Evolutionary conservation across 495 filamentous ascomycete species (phyloP), one percentile per base, ranked within the genome.

Genomic region (Aspergillus hancockii): DNA sequence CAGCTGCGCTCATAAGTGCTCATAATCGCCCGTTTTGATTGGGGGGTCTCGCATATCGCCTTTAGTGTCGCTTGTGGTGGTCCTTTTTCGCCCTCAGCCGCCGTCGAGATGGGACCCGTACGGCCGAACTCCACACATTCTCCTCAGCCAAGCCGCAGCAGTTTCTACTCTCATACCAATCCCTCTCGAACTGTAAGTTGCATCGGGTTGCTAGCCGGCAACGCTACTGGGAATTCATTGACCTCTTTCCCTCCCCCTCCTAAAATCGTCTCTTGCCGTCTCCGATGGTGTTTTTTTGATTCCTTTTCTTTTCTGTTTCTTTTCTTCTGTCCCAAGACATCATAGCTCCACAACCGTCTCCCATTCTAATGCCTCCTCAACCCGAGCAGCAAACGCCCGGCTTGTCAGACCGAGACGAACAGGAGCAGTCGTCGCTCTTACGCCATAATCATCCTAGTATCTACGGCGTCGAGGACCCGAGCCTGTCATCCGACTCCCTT

Each of bases 381-480:
- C 30, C 46, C 19, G 19, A 56, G 32, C 41, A 70, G 61, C 66
- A 72, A 51, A 63, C 59, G 31, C 70, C 68, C 31, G 70, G 62
- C 2, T 61, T 66, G 40, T 66, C 69, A 38, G 69, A 71, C 43
- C 67, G 70, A 30, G 64, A 66, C 43, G 67, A 72, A 22, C 61
- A 69, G 21, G 59, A 70, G 28, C 60, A 66, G 41, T 72, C 69
- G 10, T 56, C 72, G 38, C 68, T 72, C 34, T 63, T 69, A 36
- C 66, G 63, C 64, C 43, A 47, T 47, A 79, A 85, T 55, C 83
- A 83, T 50, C 79, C 81, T 6, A 83, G 83, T 54, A 81, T 81
- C 38, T 81, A 83, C 65, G 74, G 75, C 49, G 76, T 36, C 10
- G 90, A 93, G 63, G 89, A 91, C 66, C 82, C 91, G 8, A 97